phyloP scores from a whole-genome alignment of 2,329 filamentous ascomycete species.

The Epicoccum nigrum region DNA sequence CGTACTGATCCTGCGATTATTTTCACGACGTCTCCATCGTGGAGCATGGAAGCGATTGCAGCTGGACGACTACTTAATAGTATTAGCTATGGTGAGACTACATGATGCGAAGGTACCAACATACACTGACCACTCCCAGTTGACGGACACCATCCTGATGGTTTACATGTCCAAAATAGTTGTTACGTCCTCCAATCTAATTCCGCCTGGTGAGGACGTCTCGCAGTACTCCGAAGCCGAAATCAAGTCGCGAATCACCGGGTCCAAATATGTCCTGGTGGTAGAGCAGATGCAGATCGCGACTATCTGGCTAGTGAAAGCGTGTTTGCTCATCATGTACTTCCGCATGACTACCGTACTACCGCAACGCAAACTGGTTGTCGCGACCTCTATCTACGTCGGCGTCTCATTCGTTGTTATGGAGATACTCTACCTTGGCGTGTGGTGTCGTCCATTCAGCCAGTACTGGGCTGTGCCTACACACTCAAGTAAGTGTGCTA shows the following conservation, averaged over 20 bases:
- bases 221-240: conserved; percentile 45
- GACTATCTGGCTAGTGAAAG: conserved; percentile 60
- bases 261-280: conserved; percentile 62
- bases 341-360: conserved; percentile 54
- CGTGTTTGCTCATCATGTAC: conserved; percentile 62
- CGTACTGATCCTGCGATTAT: conserved; percentile 36
- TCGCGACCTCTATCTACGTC: conserved; percentile 54
- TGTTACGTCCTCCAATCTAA: conserved; percentile 44
- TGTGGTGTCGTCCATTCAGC: conserved; percentile 61
- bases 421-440: conserved; percentile 58
- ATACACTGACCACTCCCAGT: conserved; percentile 24
- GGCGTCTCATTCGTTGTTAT: conserved; percentile 53
- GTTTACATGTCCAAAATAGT: conserved; percentile 42
- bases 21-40: conserved; percentile 39
- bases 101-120: background rate
- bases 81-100: conserved; percentile 41
- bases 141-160: conserved; percentile 43
- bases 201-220: conserved; percentile 41
- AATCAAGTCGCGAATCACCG: conserved; percentile 53
- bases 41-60: conserved; percentile 43
- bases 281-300: conserved; percentile 61
- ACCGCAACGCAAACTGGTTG: conserved; percentile 46
- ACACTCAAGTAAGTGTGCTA: conserved; percentile 29
- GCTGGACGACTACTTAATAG: conserved; percentile 45
- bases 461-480: conserved; percentile 61